These are phyloP conservation scores for Melanomma pulvis-pyrius DNA, from an alignment of 495 filamentous ascomycete genomes.

Conservation along the genomic window DNA sequence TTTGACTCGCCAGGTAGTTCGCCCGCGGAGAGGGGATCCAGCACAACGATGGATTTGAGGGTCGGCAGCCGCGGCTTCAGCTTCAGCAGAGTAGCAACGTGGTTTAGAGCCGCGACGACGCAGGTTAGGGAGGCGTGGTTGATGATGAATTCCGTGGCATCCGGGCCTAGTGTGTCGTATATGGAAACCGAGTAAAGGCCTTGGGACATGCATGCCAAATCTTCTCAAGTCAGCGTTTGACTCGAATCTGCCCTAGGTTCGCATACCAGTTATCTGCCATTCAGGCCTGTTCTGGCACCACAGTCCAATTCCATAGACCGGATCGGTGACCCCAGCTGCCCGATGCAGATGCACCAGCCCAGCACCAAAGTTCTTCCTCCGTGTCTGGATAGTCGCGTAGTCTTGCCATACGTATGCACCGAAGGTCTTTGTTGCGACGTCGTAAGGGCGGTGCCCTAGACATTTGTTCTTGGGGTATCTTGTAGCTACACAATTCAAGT, in stretches of 20 bases:
- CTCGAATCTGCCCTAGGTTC: not conserved
- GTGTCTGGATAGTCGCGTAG: slow-evolving; percentile 75
- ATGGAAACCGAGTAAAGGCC: slow-evolving; percentile 88
- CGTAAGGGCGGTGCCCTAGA: slow-evolving; percentile 80
- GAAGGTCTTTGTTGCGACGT: slow-evolving; percentile 72
- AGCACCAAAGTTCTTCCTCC: slow-evolving; percentile 82
- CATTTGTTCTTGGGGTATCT: slow-evolving; percentile 59
- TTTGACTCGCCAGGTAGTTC: slow-evolving; percentile 81
- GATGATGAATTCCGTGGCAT: slow-evolving; percentile 92
- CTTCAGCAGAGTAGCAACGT: slow-evolving; percentile 84
- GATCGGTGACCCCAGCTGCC: slow-evolving; percentile 63
- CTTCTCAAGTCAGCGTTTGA: slow-evolving; percentile 48
- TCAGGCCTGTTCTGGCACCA: slow-evolving; percentile 97
- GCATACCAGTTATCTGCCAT: slow-evolving; percentile 89
- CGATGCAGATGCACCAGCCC: slow-evolving; percentile 84
- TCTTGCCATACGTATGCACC: slow-evolving; percentile 82
- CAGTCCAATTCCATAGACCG: slow-evolving; percentile 77
- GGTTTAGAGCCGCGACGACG: slow-evolving; percentile 78
- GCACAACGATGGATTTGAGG: slow-evolving; percentile 84
- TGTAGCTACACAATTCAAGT: slow-evolving; percentile 12
- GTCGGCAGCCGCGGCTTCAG: slow-evolving; percentile 75
- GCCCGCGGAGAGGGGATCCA: slow-evolving; percentile 83
- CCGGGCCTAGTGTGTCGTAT: slow-evolving; percentile 92
- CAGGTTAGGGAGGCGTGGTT: slow-evolving; percentile 79
- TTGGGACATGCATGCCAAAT: slow-evolving; percentile 89